These are phyloP conservation scores for Spergularia azorica DNA, from an alignment of 179 eudicot species.

Conservation along the genomic window DNA sequence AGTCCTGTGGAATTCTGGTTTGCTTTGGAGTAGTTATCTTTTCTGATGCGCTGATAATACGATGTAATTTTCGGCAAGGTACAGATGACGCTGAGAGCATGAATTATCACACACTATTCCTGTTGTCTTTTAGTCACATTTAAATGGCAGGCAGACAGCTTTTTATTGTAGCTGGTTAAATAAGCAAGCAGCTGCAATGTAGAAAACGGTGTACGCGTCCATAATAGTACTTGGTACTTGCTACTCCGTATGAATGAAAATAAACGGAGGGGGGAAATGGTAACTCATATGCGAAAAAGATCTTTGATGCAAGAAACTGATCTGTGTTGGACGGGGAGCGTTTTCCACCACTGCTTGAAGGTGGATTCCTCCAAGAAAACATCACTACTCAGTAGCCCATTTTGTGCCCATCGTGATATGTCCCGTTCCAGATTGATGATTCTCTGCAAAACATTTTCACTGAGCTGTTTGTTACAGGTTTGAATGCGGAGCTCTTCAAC, in stretches of 20 bases:
- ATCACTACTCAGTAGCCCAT: conserved; percentile 43
- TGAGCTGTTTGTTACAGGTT: conserved; percentile 31
- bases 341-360: conserved; percentile 81
- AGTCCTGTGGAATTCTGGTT: background rate
- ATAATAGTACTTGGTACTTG: background rate
- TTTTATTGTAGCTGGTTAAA: conserved; percentile 1
- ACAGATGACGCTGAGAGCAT: too few species aligned
- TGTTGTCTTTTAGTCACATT: background rate
- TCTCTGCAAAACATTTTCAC: conserved; percentile 31
- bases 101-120: background rate
- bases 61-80: too few species aligned
- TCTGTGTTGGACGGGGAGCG: conserved; percentile 54
- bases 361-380: conserved; percentile 67
- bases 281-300: background rate
- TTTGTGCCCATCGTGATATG: conserved; percentile 42
- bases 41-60: too few species aligned
- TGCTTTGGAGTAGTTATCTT: too few species aligned
- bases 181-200: background rate
- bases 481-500: conserved; percentile 66
- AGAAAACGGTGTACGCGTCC: background rate
- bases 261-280: conserved; percentile 7
- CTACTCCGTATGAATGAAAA: conserved; percentile 7
- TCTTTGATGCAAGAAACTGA: conserved; percentile 52
- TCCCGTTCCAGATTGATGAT: conserved; percentile 49
- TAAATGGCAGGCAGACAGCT: background rate